Base-by-base conservation (phyloP, 179 eudicot genomes). In the Silene coronaria region DNA sequence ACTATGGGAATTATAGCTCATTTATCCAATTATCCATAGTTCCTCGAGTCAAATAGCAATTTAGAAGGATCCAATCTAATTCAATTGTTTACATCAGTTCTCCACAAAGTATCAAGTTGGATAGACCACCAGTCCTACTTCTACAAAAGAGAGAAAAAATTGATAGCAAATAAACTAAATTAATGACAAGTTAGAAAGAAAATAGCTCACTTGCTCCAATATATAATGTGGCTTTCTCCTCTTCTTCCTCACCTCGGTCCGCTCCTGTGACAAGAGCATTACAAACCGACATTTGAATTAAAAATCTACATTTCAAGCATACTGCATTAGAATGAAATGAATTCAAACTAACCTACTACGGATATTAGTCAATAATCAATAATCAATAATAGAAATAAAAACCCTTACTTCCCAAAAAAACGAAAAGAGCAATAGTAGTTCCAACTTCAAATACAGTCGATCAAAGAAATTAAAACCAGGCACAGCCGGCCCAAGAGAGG, bases 241-340 rank as follows among this genome's bases (percentile, higher is more conserved):
- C 90, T 91, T 91, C 87, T 96, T 96, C 86, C 97, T 87, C 36
- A 89, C 97, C 61, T 93, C 92, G 0, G 96, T 80, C 61, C 87
- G 73, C 72, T 91, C 98, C 99, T 96, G 82, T 78, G 76, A 75
- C 80, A 65, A 10, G 81, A 77, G 77, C 48, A 79, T 45, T 45
- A 30, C 27, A 21, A 42, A 42, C 57, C 75, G 76, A 67, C 60
- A 65, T 74, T 74, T 34, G 66, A 74, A 55, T 45, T 61, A 55
- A 6, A 19, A 10, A 23, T 28, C 19, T 45, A 72, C 26, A 67
- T 22, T 65, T 19, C 24, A 21, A 26, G 46, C 67, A 70, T 14
- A 34, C 14, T 61, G 63, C 13, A 42, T 53, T 48, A 36, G 10
- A 36, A 5, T 36, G 42, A 36, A 36, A 6, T 36, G 42, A 36